Percentiles rank a stretch among this genome's conserved stretches.
These are phyloP conservation scores for Monosporascus sp. DNA, from an alignment of 2,329 filamentous ascomycete genomes.

Conservation along the genomic window DNA sequence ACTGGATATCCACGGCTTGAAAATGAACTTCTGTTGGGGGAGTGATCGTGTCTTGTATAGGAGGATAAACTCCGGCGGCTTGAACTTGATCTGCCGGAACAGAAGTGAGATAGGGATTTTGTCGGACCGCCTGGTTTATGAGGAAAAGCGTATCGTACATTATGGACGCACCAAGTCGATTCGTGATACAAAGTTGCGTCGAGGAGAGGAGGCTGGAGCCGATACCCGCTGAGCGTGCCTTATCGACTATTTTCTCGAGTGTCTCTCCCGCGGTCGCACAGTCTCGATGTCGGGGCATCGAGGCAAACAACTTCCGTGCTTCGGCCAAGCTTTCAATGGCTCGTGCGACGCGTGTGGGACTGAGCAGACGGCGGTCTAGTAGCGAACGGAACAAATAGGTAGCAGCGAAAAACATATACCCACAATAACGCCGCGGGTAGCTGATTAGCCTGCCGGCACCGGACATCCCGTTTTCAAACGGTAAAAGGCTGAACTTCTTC, in stretches of 20 bases:
- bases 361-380: conserved; percentile 1
- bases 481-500: conserved; percentile 1
- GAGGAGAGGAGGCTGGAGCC: conserved; percentile 1
- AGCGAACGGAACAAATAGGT: conserved; percentile 6
- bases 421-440: conserved; percentile 3
- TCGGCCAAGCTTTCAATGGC: conserved; percentile 1
- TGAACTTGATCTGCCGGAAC: too few relatives aligned
- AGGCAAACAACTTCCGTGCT: conserved; percentile 2
- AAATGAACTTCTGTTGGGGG: too few relatives aligned
- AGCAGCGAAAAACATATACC: conserved; percentile 6
- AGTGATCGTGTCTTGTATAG: too few relatives aligned
- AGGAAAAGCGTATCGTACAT: conserved; percentile 5
- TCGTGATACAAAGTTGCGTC: background rate
- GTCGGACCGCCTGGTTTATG: too few relatives aligned
- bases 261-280: background rate
- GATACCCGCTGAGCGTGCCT: background rate
- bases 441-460: background rate
- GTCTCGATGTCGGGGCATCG: conserved; percentile 3
- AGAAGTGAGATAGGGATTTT: too few relatives aligned
- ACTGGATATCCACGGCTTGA: too few relatives aligned
- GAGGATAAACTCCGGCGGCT: too few relatives aligned
- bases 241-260: conserved; percentile 4
- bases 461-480: background rate
- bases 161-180: conserved; percentile 10
- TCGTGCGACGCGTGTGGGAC: background rate